These are phyloP conservation scores for Pneumocystis canis DNA, from an alignment of 1,139 yeast genomes.

Conservation along the genomic window DNA sequence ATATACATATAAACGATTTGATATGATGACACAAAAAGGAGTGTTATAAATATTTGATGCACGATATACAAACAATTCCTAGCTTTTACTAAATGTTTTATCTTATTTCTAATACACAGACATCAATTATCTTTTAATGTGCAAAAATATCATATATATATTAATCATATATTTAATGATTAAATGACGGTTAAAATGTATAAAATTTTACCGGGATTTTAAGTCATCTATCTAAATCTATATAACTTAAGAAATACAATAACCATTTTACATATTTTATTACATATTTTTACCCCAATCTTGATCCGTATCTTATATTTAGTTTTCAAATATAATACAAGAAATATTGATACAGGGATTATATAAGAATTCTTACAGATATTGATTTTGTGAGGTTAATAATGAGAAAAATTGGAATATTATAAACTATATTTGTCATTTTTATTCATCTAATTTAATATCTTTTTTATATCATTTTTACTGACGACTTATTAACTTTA, in stretches of 20 bases:
- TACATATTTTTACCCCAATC: background rate
- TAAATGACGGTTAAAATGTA: background rate
- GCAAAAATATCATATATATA: too few species aligned
- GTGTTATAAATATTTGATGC: background rate
- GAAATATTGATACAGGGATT: too few species aligned
- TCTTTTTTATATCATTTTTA: background rate
- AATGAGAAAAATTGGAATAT: too few species aligned
- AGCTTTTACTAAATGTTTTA: background rate
- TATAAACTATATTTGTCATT: too few species aligned
- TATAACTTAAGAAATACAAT: background rate
- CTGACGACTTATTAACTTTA: background rate
- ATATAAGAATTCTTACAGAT: too few species aligned
- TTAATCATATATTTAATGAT: background rate
- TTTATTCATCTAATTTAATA: too few species aligned
- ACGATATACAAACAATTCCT: background rate
- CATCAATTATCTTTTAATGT: background rate
- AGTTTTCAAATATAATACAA: background rate
- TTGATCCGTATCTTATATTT: background rate
- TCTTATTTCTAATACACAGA: background rate
- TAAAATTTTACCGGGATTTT: background rate
- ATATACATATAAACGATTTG: constrained; percentile 14
- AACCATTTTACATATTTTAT: background rate
- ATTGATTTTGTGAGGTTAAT: too few species aligned
- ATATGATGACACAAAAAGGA: constrained; percentile 7
- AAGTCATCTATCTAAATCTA: background rate